phyloP scores from a whole-genome alignment of 805 yeast species.

The Saturnispora halmiae region DNA sequence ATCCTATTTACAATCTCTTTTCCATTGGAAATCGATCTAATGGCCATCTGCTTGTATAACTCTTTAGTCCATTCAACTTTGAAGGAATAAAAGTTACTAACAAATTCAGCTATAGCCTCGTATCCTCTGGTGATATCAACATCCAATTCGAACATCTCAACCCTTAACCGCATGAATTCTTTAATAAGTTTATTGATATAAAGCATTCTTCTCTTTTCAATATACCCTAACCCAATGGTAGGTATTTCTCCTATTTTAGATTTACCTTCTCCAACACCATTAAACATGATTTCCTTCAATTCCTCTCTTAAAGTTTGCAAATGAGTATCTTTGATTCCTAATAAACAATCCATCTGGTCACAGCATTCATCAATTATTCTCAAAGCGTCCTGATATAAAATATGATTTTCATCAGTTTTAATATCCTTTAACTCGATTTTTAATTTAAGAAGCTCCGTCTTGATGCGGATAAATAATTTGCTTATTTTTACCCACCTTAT shows the following conservation, averaged over 20 bases:
- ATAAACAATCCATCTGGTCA: conserved; percentile 10
- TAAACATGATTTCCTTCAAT: conserved; percentile 2
- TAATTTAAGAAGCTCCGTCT: neutral
- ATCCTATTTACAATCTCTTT: neutral
- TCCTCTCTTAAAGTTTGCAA: conserved; percentile 8
- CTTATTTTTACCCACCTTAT: conserved; percentile 5
- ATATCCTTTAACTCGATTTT: neutral
- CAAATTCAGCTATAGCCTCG: conserved; percentile 54
- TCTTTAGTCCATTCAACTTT: conserved; percentile 34
- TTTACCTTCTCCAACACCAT: conserved; percentile 2
- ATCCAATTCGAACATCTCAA: conserved; percentile 35
- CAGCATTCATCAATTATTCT: conserved; percentile 1
- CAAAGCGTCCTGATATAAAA: neutral
- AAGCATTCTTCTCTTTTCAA: conserved; percentile 44
- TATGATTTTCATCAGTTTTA: neutral
- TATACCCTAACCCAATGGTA: conserved; percentile 21
- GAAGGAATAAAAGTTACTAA: conserved; percentile 48
- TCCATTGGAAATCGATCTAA: conserved; percentile 15
- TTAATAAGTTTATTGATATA: conserved; percentile 36
- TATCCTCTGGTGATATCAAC: conserved; percentile 43
- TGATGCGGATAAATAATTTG: conserved; percentile 3
- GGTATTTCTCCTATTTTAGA: neutral
- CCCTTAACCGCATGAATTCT: conserved; percentile 34
- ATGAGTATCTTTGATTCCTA: conserved; percentile 2
- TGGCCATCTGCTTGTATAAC: conserved; percentile 30